Conservation (phyloP, 2,329 filamentous ascomycete genomes). For the Xylariaceae sp. region DNA sequence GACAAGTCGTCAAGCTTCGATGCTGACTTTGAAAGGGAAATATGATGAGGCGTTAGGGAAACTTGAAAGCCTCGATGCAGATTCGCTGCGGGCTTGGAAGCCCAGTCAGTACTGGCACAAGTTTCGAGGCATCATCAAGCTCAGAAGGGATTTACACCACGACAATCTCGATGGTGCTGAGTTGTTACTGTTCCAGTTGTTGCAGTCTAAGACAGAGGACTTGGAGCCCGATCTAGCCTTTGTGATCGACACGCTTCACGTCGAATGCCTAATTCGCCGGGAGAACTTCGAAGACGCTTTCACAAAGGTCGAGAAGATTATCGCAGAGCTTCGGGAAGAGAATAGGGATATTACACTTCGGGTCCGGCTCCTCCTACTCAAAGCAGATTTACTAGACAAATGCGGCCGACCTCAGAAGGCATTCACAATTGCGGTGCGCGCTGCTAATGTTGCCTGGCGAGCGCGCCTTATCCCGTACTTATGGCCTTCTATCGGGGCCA, state of each 20-base stretch:
- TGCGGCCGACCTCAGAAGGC: slow-evolving; percentile 66
- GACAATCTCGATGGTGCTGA: slow-evolving; percentile 48
- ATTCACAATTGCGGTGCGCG: slow-evolving; percentile 71
- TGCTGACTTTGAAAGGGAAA: slow-evolving; percentile 59
- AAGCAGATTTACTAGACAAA: slow-evolving; percentile 63
- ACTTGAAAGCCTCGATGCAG: slow-evolving; percentile 54
- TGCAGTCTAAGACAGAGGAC: slow-evolving; percentile 47
- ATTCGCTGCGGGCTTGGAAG: slow-evolving; percentile 66
- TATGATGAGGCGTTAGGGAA: slow-evolving; percentile 62
- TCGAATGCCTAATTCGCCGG: slow-evolving; percentile 46
- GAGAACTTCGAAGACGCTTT: slow-evolving; percentile 45
- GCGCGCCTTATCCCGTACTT: slow-evolving; percentile 62
- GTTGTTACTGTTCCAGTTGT: slow-evolving; percentile 45
- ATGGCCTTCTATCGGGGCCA: slow-evolving; percentile 63
- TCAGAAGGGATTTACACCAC: slow-evolving; percentile 56
- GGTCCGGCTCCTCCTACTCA: slow-evolving; percentile 65
- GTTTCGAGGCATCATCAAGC: slow-evolving; percentile 60
- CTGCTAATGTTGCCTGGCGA: slow-evolving; percentile 66
- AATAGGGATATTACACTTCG: slow-evolving; percentile 56
- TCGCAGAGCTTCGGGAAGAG: slow-evolving; percentile 39
- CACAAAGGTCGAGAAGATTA: slow-evolving; percentile 41
- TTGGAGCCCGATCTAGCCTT: slow-evolving; percentile 49
- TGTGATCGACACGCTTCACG: slow-evolving; percentile 46
- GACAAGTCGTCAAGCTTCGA: slow-evolving; percentile 63
- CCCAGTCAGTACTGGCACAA: slow-evolving; percentile 67